Evolutionary conservation across 2,329 filamentous ascomycete species (phyloP).

Genomic region (Thelonectria rubi): DNA sequence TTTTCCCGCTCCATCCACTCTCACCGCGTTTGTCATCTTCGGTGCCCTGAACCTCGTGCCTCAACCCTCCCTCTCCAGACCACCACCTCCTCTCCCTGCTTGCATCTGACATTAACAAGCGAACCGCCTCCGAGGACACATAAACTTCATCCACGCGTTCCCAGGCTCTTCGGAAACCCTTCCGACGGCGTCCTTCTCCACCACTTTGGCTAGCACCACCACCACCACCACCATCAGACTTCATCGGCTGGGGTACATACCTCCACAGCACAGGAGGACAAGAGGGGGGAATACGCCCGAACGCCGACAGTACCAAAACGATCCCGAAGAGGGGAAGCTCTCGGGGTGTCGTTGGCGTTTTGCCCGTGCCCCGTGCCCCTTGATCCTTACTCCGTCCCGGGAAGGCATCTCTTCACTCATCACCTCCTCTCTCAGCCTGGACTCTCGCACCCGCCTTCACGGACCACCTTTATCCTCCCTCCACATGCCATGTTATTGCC

Average conservation of each 20-base stretch:
- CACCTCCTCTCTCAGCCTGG: conserved; percentile 16
- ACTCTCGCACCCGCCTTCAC: conserved; percentile 33
- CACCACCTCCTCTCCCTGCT: conserved; percentile 8
- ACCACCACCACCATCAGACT: conserved; percentile 19
- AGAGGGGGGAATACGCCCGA: conserved; percentile 36
- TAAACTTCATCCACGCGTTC: conserved; percentile 4
- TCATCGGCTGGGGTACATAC: conserved; percentile 22
- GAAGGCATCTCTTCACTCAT: conserved; percentile 3
- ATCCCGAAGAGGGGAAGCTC: conserved; percentile 17
- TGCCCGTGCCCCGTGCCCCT: conserved; percentile 31
- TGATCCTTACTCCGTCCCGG: conserved; percentile 24
- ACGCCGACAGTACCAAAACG: not conserved
- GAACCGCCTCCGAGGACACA: not conserved
- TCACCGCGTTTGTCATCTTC: not conserved
- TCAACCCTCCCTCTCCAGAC: conserved; percentile 9
- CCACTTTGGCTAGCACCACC: conserved; percentile 14
- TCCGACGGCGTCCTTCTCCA: conserved; percentile 25
- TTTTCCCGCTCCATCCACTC: conserved; percentile 1
- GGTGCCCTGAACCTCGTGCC: conserved; percentile 7
- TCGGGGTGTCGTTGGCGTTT: conserved; percentile 35
- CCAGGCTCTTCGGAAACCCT: conserved; percentile 26
- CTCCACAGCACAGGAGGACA: conserved; percentile 33
- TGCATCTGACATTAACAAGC: conserved; percentile 24
- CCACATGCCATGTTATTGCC: conserved; percentile 40
- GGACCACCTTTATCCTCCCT: conserved; percentile 41